Percentiles rank a stretch among this genome's conserved stretches.
These are phyloP conservation scores for Ceratocystis cubensis DNA, from an alignment of 2,329 filamentous ascomycete genomes.

Conservation along the genomic window DNA sequence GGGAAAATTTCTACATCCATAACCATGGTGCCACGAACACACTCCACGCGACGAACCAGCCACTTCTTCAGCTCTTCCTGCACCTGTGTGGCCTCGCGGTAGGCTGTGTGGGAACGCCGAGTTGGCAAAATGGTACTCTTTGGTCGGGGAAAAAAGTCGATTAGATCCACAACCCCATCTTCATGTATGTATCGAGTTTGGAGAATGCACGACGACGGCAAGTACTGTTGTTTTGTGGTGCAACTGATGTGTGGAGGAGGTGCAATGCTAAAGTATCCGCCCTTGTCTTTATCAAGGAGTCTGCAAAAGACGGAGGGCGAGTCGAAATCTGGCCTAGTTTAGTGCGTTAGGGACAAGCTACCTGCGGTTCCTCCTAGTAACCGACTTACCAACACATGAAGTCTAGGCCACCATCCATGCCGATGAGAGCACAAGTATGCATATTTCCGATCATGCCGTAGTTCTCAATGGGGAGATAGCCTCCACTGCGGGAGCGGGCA, in stretches of 20 bases:
- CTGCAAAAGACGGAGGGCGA: conserved; percentile 65
- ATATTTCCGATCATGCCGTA: conserved; percentile 74
- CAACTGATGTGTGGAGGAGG: conserved; percentile 39
- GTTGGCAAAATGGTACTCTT: conserved; percentile 43
- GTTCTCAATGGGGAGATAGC: conserved; percentile 55
- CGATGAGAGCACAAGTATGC: conserved; percentile 63
- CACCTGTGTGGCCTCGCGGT: conserved; percentile 40
- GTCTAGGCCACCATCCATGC: conserved; percentile 60
- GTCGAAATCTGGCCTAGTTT: conserved; percentile 58
- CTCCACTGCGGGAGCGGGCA: conserved; percentile 25
- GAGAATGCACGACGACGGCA: conserved; percentile 61
- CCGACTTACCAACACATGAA: conserved; percentile 59
- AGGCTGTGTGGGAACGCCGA: conserved; percentile 39
- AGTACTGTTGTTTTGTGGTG: conserved; percentile 66
- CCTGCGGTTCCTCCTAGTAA: neutral
- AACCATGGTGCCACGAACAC: conserved; percentile 53
- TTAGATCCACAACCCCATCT: conserved; percentile 57
- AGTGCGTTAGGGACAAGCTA: neutral
- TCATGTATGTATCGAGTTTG: conserved; percentile 69
- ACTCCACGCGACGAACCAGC: conserved; percentile 60
- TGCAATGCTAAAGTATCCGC: conserved; percentile 60
- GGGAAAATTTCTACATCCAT: conserved; percentile 59
- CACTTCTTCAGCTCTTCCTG: conserved; percentile 55
- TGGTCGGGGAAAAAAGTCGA: conserved; percentile 65
- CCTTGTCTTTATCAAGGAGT: conserved; percentile 60